phyloP scores from a whole-genome alignment of 2,329 filamentous ascomycete genomes.

The Fusarium xyrophilum region DNA sequence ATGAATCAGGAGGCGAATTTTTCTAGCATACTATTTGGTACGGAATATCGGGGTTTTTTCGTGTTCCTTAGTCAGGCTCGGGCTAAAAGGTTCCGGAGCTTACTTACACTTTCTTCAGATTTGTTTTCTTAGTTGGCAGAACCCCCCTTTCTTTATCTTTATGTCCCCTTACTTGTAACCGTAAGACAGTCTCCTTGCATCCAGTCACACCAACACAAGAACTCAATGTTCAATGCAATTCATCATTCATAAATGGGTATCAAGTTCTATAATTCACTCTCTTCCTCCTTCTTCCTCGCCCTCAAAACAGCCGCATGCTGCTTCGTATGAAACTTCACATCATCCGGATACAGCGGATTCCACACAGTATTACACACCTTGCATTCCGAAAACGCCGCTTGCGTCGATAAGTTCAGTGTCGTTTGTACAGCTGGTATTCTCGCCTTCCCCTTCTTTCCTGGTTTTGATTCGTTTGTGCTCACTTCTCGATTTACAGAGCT shows the following conservation, averaged over 20 bases:
- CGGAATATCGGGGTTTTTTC: no score
- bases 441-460: slow-evolving; percentile 26
- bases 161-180: background rate
- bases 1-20: no score
- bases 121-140: no score
- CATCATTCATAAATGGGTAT: slow-evolving; percentile 37
- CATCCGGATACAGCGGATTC: slow-evolving; percentile 53
- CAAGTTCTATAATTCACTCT: slow-evolving; percentile 34
- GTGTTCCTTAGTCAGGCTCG: no score
- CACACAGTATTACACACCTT: slow-evolving; percentile 53
- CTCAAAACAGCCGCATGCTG: slow-evolving; percentile 48
- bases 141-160: background rate
- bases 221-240: background rate
- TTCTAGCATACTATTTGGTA: no score
- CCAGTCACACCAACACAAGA: background rate
- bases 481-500: slow-evolving; percentile 3
- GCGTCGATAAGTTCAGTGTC: slow-evolving; percentile 53
- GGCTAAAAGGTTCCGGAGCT: no score
- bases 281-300: slow-evolving; percentile 37
- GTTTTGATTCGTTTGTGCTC: slow-evolving; percentile 19
- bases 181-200: background rate
- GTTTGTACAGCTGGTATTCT: slow-evolving; percentile 49
- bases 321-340: slow-evolving; percentile 53
- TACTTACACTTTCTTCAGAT: no score
- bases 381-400: slow-evolving; percentile 53